phyloP scores from a whole-genome alignment of 257 asterid genomes.

The Cynanchum wilfordii region DNA sequence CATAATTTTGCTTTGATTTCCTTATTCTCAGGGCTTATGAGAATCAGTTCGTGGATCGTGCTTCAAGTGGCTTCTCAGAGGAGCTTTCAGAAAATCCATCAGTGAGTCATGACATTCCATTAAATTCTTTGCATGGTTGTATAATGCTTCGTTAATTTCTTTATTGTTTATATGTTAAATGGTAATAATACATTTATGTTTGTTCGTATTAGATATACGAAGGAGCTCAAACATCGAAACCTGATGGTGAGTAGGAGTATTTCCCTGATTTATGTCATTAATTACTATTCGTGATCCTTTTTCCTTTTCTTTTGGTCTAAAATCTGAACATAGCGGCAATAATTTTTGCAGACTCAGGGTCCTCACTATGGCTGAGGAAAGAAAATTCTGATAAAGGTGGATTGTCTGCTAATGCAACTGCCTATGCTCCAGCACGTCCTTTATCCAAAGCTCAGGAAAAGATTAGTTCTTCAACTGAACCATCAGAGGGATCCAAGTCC shows the following conservation, averaged over 20 bases:
- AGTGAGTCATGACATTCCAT: constrained; percentile 36
- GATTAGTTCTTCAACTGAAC: constrained; percentile 38
- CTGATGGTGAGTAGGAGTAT: constrained; percentile 55
- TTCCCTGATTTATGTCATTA: constrained; percentile 3
- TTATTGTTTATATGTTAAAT: constrained; percentile 4
- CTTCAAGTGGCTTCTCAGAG: constrained; percentile 34
- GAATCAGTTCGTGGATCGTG: constrained; percentile 37
- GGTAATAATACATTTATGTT: constrained; percentile 12
- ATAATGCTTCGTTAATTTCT: constrained; percentile 7
- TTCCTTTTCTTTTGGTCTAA: not conserved
- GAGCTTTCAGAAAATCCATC: constrained; percentile 36
- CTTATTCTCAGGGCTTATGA: constrained; percentile 43
- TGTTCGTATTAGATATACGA: constrained; percentile 42
- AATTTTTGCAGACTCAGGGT: constrained; percentile 37
- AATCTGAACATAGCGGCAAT: not conserved
- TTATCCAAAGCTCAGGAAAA: constrained; percentile 53
- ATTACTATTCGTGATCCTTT: not conserved
- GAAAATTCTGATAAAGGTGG: constrained; percentile 46
- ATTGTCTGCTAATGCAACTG: constrained; percentile 56
- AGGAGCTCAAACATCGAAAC: constrained; percentile 37
- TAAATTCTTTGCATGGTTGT: constrained; percentile 18
- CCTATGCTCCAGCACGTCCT: constrained; percentile 44
- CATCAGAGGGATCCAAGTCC: constrained; percentile 35
- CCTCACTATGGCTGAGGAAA: constrained; percentile 28
- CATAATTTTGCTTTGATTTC: constrained; percentile 5